Evolutionary conservation across 2,329 filamentous ascomycete species (phyloP).

Genomic region (Thielaviopsis euricoi): DNA sequence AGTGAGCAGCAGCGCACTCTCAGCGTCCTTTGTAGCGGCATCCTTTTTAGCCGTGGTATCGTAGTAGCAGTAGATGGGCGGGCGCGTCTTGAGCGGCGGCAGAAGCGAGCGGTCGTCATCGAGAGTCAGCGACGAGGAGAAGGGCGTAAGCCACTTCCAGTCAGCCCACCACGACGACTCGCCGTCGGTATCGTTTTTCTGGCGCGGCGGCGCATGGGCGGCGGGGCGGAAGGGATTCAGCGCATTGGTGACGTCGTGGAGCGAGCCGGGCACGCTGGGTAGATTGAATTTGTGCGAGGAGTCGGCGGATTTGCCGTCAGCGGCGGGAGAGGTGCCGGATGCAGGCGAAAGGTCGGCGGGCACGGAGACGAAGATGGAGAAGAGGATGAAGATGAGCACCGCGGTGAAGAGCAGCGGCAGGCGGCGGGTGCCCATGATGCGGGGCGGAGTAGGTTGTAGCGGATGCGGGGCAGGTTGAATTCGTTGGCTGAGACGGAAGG

Average conservation of each 20-base stretch:
- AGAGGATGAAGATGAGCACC: conserved; percentile 36
- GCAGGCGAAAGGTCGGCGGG: neutral
- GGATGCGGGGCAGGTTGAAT: neutral
- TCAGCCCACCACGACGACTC: conserved; percentile 75
- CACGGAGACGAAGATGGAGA: conserved; percentile 32
- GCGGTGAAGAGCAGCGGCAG: conserved; percentile 33
- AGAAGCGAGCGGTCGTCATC: conserved; percentile 74
- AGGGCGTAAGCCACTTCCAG: conserved; percentile 75
- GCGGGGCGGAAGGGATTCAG: conserved; percentile 53
- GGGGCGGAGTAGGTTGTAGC: conserved; percentile 25
- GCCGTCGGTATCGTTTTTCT: conserved; percentile 62
- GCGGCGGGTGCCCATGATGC: conserved; percentile 36
- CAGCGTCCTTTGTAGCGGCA: conserved; percentile 48
- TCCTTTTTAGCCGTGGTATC: conserved; percentile 50
- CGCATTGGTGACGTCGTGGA: conserved; percentile 27
- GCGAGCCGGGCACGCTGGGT: conserved; percentile 27
- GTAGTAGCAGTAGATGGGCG: conserved; percentile 82
- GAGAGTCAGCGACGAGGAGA: conserved; percentile 62
- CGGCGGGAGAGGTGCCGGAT: neutral
- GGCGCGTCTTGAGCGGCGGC: conserved; percentile 54
- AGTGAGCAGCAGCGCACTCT: conserved; percentile 62
- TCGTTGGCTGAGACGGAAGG: neutral
- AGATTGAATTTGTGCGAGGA: conserved; percentile 35
- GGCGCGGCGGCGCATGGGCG: conserved; percentile 54
- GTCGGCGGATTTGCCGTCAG: conserved; percentile 12